Evolutionary conservation across 352 stramenopile genomes (phyloP), one percentile per base, ranked within the genome.

Genomic region (Globisporangium emineosum): DNA sequence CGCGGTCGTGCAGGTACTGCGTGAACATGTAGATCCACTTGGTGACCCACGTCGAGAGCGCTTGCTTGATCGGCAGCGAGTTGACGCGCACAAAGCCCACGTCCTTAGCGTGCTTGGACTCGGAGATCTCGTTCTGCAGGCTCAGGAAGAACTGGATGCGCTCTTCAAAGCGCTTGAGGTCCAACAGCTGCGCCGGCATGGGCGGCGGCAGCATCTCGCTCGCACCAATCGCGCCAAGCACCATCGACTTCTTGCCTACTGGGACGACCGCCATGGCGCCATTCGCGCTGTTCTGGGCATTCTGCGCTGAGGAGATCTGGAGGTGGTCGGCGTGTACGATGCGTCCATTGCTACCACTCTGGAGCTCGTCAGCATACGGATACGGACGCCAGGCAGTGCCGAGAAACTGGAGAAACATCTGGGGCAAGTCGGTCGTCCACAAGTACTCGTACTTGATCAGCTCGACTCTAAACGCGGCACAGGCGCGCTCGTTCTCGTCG

Each of bases 21-120:
- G 92, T 98, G 64, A 97, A 98, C 33, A 97, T 77, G 62, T 97
- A 98, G 35, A 97, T 93, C 94, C 94, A 98, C 56, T 98, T 98
- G 6, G 92, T 98, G 1, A 97, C 90, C 89, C 92, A 98, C 13
- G 93, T 98, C 2, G 82, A 90, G 30, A 98, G 76, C 19, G 93
- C 91, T 56, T 98, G 93, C 67, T 98, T 98, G 65, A 98, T 96
- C n/a, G 92, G 93, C 45, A 98, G 82, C 10, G 89, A 88, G 63
- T 98, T 98, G 1, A 98, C 85, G 21, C 89, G 87, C 50, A 98
- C 73, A 64, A 98, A 98, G 2, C 90, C 92, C 15, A 98, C 86
- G 49, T 98, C 92, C 56, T 84, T 79, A 0, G 79, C 72, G 35
- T 85, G 81, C 47, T 96, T 96, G 2, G 95, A 83, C 57, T 96